phyloP scores from a whole-genome alignment of 495 filamentous ascomycete species.

The Xylaria telfairii region DNA sequence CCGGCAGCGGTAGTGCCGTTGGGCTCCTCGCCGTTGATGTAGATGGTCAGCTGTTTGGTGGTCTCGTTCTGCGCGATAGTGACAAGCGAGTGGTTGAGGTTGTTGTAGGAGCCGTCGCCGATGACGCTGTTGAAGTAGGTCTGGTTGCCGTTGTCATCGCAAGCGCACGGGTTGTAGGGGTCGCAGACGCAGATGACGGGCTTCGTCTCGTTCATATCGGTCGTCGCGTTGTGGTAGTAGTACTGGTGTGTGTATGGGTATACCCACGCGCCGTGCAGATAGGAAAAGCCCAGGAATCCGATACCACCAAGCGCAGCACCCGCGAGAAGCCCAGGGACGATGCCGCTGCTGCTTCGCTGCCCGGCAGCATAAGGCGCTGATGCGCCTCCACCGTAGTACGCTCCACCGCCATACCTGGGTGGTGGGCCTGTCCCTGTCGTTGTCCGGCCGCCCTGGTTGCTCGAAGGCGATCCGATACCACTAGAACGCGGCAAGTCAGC shows the following conservation, averaged over 20 bases:
- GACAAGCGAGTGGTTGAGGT: conserved; percentile 68
- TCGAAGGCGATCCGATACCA: conserved; percentile 41
- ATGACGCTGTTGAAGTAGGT: conserved; percentile 63
- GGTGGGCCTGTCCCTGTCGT: conserved; percentile 66
- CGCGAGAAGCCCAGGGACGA: conserved; percentile 62
- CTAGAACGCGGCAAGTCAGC: conserved; percentile 9
- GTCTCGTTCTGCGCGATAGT: conserved; percentile 74
- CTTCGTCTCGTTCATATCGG: conserved; percentile 67
- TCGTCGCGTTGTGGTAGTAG: conserved; percentile 63
- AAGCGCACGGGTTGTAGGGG: conserved; percentile 74
- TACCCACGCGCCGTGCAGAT: conserved; percentile 69
- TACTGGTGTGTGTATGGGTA: conserved; percentile 73
- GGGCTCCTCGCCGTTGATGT: conserved; percentile 84
- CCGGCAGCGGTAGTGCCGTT: conserved; percentile 79
- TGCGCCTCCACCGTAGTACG: conserved; percentile 82
- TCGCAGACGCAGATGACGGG: conserved; percentile 79
- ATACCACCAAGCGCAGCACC: conserved; percentile 60
- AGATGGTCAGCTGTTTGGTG: conserved; percentile 59
- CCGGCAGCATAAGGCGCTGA: conserved; percentile 72
- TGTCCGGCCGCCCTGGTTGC: conserved; percentile 69
- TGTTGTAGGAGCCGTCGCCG: conserved; percentile 66
- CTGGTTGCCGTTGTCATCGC: conserved; percentile 70
- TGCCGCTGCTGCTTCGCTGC: conserved; percentile 60
- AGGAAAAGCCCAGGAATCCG: conserved; percentile 62
- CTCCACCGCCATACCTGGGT: conserved; percentile 68